A percentile compares a stretch with the other conserved stretches of the same genome.
Conservation (phyloP, 2,329 filamentous ascomycete genomes). For the Talaromyces albobiverticillius region DNA sequence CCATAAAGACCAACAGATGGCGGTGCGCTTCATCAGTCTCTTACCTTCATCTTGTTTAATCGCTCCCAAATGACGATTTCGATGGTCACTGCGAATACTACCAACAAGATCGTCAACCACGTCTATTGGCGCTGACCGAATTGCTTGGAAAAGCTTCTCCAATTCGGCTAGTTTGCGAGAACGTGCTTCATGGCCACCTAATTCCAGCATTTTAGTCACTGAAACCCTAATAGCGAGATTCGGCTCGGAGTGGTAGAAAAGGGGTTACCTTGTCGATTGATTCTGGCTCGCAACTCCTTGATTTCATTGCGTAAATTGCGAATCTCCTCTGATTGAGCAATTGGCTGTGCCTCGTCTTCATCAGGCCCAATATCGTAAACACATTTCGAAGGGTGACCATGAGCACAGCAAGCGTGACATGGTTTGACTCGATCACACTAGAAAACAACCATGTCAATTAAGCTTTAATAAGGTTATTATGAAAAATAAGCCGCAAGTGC, state of each 20-base stretch:
- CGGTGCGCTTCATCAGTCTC: too few relatives aligned
- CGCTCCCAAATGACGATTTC: not conserved
- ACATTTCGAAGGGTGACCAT: conserved; percentile 38
- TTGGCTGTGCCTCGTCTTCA: conserved; percentile 32
- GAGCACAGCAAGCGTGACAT: conserved; percentile 39
- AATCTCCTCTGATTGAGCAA: conserved; percentile 37
- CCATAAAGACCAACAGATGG: not conserved
- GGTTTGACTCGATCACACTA: conserved; percentile 39
- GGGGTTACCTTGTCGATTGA: conserved; percentile 26
- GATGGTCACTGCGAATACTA: conserved; percentile 27
- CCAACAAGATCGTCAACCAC: conserved; percentile 31
- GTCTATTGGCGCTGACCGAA: conserved; percentile 30
- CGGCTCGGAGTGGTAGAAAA: not conserved
- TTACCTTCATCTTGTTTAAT: too few relatives aligned
- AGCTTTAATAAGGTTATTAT: not conserved
- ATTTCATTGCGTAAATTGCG: conserved; percentile 34
- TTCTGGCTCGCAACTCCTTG: conserved; percentile 25
- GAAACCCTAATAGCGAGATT: not conserved
- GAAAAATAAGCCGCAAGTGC: not conserved
- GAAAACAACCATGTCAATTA: not conserved
- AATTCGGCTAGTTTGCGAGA: conserved; percentile 29
- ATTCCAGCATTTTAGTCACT: conserved; percentile 15
- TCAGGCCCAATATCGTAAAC: conserved; percentile 30
- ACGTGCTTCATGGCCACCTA: conserved; percentile 19
- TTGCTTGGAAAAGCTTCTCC: conserved; percentile 31